Conservation (phyloP, 352 stramenopile genomes). For the Phytophthora crassamura region DNA sequence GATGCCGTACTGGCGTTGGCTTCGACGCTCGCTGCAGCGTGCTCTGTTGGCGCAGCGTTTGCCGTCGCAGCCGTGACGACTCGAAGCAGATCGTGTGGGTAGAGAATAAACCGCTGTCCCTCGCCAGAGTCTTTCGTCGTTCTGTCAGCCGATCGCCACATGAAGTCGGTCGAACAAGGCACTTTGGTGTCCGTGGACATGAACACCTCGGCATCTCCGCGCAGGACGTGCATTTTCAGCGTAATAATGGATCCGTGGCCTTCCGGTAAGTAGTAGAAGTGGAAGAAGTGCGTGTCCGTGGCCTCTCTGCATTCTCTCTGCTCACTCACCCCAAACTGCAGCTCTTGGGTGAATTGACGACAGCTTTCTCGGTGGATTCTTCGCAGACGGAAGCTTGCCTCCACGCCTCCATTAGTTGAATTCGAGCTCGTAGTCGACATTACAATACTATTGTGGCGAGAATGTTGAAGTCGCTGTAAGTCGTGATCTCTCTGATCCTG, state of each 20-base stretch:
- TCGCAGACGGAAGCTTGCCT: conserved; percentile 52
- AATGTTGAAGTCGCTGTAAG: conserved; percentile 45
- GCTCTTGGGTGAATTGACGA: conserved; percentile 52
- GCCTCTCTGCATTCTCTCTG: conserved; percentile 32
- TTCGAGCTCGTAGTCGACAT: conserved; percentile 9
- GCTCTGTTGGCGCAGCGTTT: conserved; percentile 16
- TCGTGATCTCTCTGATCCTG: conserved; percentile 64
- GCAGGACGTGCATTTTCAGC: conserved; percentile 51
- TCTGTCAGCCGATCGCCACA: conserved; percentile 59
- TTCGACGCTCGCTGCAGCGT: conserved; percentile 9
- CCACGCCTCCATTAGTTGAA: conserved; percentile 2
- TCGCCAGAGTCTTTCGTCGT: conserved; percentile 22
- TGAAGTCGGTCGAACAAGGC: conserved; percentile 70
- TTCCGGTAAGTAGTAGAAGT: conserved; percentile 57
- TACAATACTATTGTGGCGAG: conserved; percentile 21
- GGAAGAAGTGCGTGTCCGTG: conserved; percentile 51
- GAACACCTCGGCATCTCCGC: conserved; percentile 68
- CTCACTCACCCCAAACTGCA: conserved; percentile 55
- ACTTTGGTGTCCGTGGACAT: conserved; percentile 74
- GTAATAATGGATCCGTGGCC: conserved; percentile 61
- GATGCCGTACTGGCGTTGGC: conserved; percentile 14
- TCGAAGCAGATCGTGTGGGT: conserved; percentile 52
- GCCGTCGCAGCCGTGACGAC: conserved; percentile 7
- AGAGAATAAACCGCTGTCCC: conserved; percentile 63
- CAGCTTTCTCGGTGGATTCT: conserved; percentile 65